phyloP scores from a whole-genome alignment of 176 grass and related monocot genomes.

The Puya raimondii region DNA sequence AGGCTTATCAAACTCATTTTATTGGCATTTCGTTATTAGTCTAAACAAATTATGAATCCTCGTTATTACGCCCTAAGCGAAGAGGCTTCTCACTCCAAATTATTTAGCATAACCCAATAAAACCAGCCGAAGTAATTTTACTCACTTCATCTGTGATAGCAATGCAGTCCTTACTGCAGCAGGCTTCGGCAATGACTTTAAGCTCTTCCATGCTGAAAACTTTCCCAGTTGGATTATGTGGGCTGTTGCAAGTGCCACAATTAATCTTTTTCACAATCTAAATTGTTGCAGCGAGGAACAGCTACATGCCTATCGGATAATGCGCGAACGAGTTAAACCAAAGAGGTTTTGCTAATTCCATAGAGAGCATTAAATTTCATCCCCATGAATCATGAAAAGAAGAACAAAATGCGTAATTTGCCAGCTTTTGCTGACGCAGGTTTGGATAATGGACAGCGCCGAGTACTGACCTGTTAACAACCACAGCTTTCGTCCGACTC shows the following conservation, averaged over 20 bases:
- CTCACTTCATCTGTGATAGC: slow-evolving; percentile 80
- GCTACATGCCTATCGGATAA: no score
- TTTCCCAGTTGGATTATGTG: slow-evolving; percentile 93
- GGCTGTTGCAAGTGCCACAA: slow-evolving; percentile 34
- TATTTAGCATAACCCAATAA: background rate
- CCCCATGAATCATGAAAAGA: background rate
- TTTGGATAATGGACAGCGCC: background rate
- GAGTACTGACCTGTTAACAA: slow-evolving; percentile 81
- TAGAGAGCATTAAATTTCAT: background rate
- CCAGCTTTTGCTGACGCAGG: background rate
- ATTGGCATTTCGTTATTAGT: no score
- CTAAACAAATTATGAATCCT: no score
- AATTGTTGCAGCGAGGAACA: background rate
- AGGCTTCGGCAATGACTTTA: slow-evolving; percentile 44
- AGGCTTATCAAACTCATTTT: no score
- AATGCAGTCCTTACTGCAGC: slow-evolving; percentile 64
- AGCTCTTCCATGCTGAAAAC: slow-evolving; percentile 67
- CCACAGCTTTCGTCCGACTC: slow-evolving; percentile 64
- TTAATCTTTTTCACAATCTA: slow-evolving; percentile 11
- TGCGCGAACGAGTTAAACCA: no score
- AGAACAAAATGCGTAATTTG: background rate
- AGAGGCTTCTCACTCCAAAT: no score
- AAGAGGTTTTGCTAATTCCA: no score
- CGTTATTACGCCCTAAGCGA: no score
- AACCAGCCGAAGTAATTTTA: background rate